Evolutionary conservation across 352 stramenopile species (phyloP), one percentile per base, ranked within the genome.

Genomic region (Thalassiosira mediterranea): DNA sequence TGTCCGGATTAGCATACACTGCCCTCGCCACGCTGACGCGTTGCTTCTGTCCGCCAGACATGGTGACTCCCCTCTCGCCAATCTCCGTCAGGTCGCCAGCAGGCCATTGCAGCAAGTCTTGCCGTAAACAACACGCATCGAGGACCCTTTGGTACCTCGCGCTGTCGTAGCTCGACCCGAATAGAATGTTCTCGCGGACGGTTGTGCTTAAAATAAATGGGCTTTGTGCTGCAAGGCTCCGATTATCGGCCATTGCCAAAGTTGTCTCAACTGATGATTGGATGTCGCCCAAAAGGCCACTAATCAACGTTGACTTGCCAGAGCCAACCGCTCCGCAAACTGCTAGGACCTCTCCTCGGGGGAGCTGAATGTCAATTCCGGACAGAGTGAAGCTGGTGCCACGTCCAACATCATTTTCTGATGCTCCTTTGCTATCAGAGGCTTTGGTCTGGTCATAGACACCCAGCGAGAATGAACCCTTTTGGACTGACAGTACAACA

Each of bases 171-270:
- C 29, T 19, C 23, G 62, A 65, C 10, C 79, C 79, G 38, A 90
- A 89, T 4, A 89, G 25, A 44, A 93, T 88, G 63, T 93, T 93
- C 8, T 91, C 72, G 0, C 81, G 77, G 2, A 93, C 61, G 3
- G 84, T 89, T 13, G 77, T 68, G 60, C 73, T 90, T 2, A 93
- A 40, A 46, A 93, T 86, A 46, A 91, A 92, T 19, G 81, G 52
- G n/a, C 42, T 66, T 74, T 93, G 88, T 32, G 46, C 54, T 11
- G 74, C 62, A 44, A 68, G 79, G 15, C 52, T 48, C 3, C 79
- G 29, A 17, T 68, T 79, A 2, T 52, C 34, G 19, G 2, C 15
- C 26, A 49, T 79, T 49, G 29, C 21, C 11, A 79, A 52, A 21
- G 17, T 52, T 21, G 68, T 72, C 11, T 52, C 3, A 21, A 23